Base-by-base conservation (phyloP, 2,329 filamentous ascomycete species). In the Colletotrichum shisoi region DNA sequence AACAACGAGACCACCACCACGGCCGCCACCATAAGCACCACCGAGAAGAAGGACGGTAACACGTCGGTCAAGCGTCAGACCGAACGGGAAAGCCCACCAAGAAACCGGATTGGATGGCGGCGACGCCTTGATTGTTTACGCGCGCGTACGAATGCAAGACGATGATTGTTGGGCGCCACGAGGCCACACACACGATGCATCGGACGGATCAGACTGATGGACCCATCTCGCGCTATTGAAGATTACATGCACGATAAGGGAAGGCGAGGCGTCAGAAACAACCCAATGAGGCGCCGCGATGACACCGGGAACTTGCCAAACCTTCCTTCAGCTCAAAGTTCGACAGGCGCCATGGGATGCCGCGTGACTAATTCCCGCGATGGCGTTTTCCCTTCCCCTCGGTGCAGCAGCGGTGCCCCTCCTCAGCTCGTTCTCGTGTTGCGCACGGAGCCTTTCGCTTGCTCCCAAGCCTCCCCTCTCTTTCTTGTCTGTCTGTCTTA, bases 211-310 rank as follows among this genome's bases (percentile, higher is more conserved):
- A 53, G 17, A 63, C 51, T 37, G 24, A 67, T 63, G 46, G 58
- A 46, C 52, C 46, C 60, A 40, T 51, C 48, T 34, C 60, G 40
- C 60, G 40, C 63, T 67, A 57, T 63, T 57, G 52, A 64, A 48
- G 64, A 67, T 64, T 59, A 56, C 64, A 46, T 67, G 64, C 64
- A 67, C 51, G 64, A 49, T 48, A 27, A 48, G 37, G 54, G 54
- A 56, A 42, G 34, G 49, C 46, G n/a, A 40, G 59, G 58, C 63
- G 59, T 63, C 51, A 44, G 21, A 45, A 9, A 49, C 63, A 63
- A 63, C 51, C 64, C 64, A 67, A 67, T 67, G 64, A 63, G 61
- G 48, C 51, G 48, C 40, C 53, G 12, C 27, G 15, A 39, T 46
- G 60, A 39, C 53, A 21, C 63, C 53, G 15, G 34, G 53, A 58